Evolutionary conservation across 2,329 filamentous ascomycete genomes (phyloP), one percentile per base, ranked within the genome.

Genomic region (Alternaria rosae): DNA sequence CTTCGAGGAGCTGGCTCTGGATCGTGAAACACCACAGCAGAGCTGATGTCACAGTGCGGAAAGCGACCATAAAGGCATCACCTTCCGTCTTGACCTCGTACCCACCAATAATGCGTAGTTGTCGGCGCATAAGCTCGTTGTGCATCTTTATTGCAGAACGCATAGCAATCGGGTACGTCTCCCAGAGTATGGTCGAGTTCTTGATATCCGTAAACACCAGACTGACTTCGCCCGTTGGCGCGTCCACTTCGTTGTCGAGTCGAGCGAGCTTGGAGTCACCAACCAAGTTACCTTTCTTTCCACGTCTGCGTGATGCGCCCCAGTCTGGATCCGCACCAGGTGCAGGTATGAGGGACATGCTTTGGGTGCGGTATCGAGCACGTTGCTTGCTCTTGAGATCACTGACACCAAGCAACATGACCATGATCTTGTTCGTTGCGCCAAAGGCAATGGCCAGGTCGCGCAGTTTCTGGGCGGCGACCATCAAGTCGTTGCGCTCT

Each of bases 81-180:
- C 95, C 95, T 92, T 99, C 95, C 17, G 95, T 99, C 85, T 99
- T 99, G 79, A 99, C 95, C 81, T 99, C 95, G 76, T 97, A 99
- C 1, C 95, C 95, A 75, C 95, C 95, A 71, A 97, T 96, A 66
- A 94, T 91, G 53, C 95, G 90, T 70, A 99, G 84, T 77, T 98
- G 94, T 58, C 95, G 88, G 69, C 95, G 91, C 91, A 99, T 97
- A 47, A 97, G 88, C 73, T 97, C 93, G 79, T 99, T 99, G 85
- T 99, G 95, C 70, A 97, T 90, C 80, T 94, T 96, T 81, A 99
- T 99, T 17, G 94, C 94, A 13, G 94, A 94, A 72, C 94, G 88
- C 95, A 99, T 99, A 20, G 95, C 94, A 64, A 91, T 91, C 1
- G 94, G 93, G 76, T 94, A 96, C 57, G 93, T 93, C 80, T 99